These are phyloP conservation scores for Basipetospora chlamydospora DNA, from an alignment of 2,329 filamentous ascomycete genomes.

Conservation along the genomic window DNA sequence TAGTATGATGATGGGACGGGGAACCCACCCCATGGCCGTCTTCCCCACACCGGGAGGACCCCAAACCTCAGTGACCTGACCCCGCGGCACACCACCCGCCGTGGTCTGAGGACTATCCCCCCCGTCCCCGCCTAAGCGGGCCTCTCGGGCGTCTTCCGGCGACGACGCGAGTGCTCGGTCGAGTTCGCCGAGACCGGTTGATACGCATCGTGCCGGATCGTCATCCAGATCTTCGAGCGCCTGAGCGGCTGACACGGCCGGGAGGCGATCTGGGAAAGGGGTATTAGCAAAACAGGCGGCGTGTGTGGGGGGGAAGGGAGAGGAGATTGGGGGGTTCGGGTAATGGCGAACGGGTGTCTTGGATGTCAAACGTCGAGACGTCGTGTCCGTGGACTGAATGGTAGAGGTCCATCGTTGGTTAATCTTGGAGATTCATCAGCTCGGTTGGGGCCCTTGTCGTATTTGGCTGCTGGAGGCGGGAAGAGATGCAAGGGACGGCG, in stretches of 20 bases:
- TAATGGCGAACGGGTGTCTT: conserved; percentile 33
- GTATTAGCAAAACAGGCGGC: conserved; percentile 1
- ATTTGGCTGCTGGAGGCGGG: neutral
- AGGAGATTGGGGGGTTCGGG: conserved; percentile 1
- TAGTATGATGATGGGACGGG: neutral
- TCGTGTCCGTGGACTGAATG: conserved; percentile 45
- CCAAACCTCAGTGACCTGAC: conserved; percentile 75
- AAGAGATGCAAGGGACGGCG: no score
- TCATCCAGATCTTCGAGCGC: conserved; percentile 47
- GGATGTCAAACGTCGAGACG: conserved; percentile 43
- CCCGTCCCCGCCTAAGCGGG: neutral
- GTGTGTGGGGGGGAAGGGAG: conserved; percentile 1
- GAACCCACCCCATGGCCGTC: conserved; percentile 65
- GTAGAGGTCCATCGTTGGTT: conserved; percentile 45
- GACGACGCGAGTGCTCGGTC: conserved; percentile 27
- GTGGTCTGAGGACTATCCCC: conserved; percentile 14
- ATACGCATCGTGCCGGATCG: conserved; percentile 33
- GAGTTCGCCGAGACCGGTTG: conserved; percentile 39
- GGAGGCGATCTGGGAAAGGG: conserved; percentile 47
- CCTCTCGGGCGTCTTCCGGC: neutral
- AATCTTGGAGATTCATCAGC: no score
- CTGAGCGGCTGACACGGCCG: conserved; percentile 62
- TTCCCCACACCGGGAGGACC: conserved; percentile 79
- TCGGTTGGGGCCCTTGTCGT: no score
- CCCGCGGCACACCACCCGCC: conserved; percentile 41